Base-by-base conservation (phyloP, 2,329 filamentous ascomycete species). In the Botryotinia convoluta region DNA sequence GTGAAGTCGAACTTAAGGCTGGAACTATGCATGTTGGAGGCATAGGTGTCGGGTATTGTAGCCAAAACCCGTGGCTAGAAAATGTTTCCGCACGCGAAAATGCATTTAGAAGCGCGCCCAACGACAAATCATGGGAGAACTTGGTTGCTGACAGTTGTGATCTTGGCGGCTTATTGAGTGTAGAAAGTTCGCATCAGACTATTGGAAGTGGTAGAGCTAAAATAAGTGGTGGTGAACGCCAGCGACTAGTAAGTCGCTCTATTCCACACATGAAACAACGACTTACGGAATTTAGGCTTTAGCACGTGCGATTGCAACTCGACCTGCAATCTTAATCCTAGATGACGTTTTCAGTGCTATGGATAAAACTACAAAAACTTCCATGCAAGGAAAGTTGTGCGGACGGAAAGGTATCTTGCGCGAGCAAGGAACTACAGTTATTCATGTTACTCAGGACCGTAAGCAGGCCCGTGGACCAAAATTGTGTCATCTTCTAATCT, bases 31-130 rank as follows among this genome's bases (percentile, higher is more conserved):
- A 77, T 42, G 35, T 10, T 42, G 26, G 35, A 29, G 35, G 26
- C 14, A 20, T 62, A n/a, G 83, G 9, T 83, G 81, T 61, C 12
- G 59, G 59, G 0, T 86, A 84, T 74, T 85, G 84, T 72, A 81
- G 82, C 64, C 85, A 86, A 72, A 79, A 78, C 0, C 82, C 84
- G 0, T 86, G 84, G 83, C 79, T 85, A 2, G 79, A 80, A 8
- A 86, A 86, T 73, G 79, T 76, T 3, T 82, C 81, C 0, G 78
- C 85, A 5, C 35, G 3, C 59, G 12, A n/a, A 61, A 61, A 61
- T 39, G 22, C 35, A 14, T 61, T 61, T 39, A 26, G 35, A 39
- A 26, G 35, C 59, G 35, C 12, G 9, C 20, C 22, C 22, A 60
- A 9, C 20, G 20, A 37, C 32, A 60, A 60, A 60, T 26, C 20